Conservation (phyloP, 1,139 yeast genomes). For the Suhomyces kunorum region DNA sequence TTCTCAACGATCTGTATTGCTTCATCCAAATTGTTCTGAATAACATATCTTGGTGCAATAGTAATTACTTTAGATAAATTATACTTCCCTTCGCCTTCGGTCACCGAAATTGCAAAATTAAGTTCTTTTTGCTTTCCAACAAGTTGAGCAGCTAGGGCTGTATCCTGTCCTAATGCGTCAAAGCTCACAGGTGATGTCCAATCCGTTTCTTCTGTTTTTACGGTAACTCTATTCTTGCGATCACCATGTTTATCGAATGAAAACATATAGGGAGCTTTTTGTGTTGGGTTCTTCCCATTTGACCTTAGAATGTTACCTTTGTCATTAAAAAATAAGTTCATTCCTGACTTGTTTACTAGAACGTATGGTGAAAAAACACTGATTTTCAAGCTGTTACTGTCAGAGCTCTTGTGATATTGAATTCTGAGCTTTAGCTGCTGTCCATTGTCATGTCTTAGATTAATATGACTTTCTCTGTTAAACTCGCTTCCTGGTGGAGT, state of each 20-base stretch:
- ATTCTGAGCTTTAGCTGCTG: slow-evolving; percentile 65
- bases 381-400: slow-evolving; percentile 58
- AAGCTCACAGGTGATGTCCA: slow-evolving; percentile 79
- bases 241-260: slow-evolving; percentile 68
- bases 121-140: slow-evolving; percentile 64
- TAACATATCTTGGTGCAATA: slow-evolving; percentile 78
- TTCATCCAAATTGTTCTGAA: slow-evolving; percentile 61
- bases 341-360: slow-evolving; percentile 76
- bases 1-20: slow-evolving; percentile 67
- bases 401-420: slow-evolving; percentile 56
- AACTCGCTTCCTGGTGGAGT: slow-evolving; percentile 57
- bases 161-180: slow-evolving; percentile 85
- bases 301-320: slow-evolving; percentile 53
- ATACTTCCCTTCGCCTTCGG: slow-evolving; percentile 89
- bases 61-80: slow-evolving; percentile 75
- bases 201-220: slow-evolving; percentile 69
- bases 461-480: slow-evolving; percentile 53
- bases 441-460: slow-evolving; percentile 58
- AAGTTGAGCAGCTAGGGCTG: slow-evolving; percentile 63
- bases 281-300: slow-evolving; percentile 26
- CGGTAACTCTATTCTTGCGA: slow-evolving; percentile 66
- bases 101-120: slow-evolving; percentile 71
- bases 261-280: slow-evolving; percentile 70
- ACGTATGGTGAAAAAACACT: slow-evolving; percentile 85
- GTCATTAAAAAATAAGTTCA: slow-evolving; percentile 61